Evolutionary conservation across 345 rosid genomes (phyloP), one percentile per base, ranked within the genome.

Genomic region (Anacardium occidentale): DNA sequence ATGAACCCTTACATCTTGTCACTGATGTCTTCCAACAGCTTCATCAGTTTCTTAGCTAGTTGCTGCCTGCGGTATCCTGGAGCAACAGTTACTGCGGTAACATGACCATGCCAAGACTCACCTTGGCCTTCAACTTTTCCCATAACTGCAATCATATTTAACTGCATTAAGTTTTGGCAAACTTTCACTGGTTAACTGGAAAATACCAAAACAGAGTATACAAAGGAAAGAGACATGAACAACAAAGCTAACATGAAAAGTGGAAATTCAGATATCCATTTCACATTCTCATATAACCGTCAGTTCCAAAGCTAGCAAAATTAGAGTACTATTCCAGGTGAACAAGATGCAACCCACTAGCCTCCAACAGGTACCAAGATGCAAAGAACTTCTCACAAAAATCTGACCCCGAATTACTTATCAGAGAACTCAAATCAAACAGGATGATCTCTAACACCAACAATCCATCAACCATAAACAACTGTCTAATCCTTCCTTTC

Each of bases 21-120:
- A 73, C 97, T 91, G 51, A 91, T 77, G 20, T 87, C 93, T 83
- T 94, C 96, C 0, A 94, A 81, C 77, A 90, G 87, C 81, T 91
- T 91, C 98, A 91, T 90, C 56, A 91, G 85, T 74, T 89, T 92
- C 84, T 91, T 89, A 13, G 98, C 97, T 48, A 96, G 86, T 70
- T 90, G 94, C 82, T 88, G 96, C 86, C 98, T 85, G 58, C 97
- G 87, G 70, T 91, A 96, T 45, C 93, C 96, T 34, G 93, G 82
- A 24, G 97, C 86, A 37, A 93, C 97, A 20, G 99, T 93, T 34
- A 93, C 97, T 2, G 98, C 99, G 13, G 97, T 96, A 18, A 93
- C 98, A 76, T 90, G 99, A 52, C 99, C 98, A 70, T 96, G 98
- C 98, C 98, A 96, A 9, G 97, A 93, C 78, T 93, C 98, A 66